Conservation (phyloP, 148 eudicot genomes). For the Vaccinium vitisidaea region DNA sequence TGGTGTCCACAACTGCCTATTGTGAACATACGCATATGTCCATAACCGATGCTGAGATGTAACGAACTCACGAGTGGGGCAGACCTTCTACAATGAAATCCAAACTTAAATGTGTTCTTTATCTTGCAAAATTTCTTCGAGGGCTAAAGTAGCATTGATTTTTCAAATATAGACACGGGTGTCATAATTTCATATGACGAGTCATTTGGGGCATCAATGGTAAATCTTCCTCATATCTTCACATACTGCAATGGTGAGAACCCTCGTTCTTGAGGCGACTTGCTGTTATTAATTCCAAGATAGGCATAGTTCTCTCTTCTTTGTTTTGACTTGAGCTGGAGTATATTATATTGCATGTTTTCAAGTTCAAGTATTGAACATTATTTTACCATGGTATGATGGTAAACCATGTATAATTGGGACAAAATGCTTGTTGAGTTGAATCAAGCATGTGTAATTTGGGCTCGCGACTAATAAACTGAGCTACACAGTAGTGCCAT, state of each 20-base stretch:
- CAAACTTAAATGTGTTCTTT: neutral
- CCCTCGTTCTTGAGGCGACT: neutral
- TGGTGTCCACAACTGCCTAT: neutral
- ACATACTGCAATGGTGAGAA: neutral
- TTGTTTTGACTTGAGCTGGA: neutral
- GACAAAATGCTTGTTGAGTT: neutral
- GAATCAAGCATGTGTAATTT: neutral
- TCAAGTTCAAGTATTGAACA: neutral
- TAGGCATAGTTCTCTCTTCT: neutral
- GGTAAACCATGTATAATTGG: neutral
- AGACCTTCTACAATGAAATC: neutral
- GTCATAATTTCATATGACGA: neutral
- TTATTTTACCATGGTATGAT: neutral
- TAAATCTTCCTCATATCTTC: neutral
- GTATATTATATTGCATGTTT: neutral
- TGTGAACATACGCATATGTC: neutral
- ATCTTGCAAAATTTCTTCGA: neutral
- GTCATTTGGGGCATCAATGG: neutral
- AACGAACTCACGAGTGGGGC: neutral
- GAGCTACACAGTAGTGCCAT: neutral
- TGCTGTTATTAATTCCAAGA: neutral
- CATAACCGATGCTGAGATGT: neutral
- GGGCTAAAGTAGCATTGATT: constrained; percentile 2
- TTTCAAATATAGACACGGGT: neutral
- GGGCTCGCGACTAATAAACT: neutral